Conservation (phyloP, 1,284 basidiomycete genomes). For the Trichosporon asahii region DNA sequence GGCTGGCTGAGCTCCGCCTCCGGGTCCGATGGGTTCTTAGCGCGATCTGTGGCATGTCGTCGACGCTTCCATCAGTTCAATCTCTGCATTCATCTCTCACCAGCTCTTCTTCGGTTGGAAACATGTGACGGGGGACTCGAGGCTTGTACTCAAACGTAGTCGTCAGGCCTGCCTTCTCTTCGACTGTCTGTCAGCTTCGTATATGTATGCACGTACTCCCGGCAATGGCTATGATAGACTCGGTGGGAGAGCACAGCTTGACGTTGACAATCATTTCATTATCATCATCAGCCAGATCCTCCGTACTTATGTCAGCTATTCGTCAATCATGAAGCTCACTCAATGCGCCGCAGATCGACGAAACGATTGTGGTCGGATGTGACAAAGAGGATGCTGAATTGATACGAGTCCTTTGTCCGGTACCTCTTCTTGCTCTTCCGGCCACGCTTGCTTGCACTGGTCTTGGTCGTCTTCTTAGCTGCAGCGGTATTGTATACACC, state of each 20-base stretch:
- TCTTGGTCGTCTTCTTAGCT: not conserved
- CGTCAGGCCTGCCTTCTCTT: constrained; percentile 39
- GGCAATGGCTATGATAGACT: constrained; percentile 27
- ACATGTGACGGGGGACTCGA: constrained; percentile 19
- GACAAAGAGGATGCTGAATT: constrained; percentile 23
- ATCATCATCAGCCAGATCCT: constrained; percentile 17
- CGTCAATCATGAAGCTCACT: constrained; percentile 11
- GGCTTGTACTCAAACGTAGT: constrained; percentile 30
- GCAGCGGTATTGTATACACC: constrained; percentile 10
- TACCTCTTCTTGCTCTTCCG: not conserved
- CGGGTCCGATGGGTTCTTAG: not conserved
- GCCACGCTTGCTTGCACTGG: not conserved
- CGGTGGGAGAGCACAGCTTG: constrained; percentile 22
- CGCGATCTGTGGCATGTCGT: not conserved
- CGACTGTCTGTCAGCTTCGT: constrained; percentile 28
- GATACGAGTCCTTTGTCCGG: constrained; percentile 15
- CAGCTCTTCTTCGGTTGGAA: constrained; percentile 18
- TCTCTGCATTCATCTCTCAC: not conserved
- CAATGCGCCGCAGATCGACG: constrained; percentile 18
- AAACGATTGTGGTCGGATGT: constrained; percentile 23
- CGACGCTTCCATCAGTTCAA: not conserved
- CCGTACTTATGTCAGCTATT: constrained; percentile 23
- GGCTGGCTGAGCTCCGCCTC: not conserved
- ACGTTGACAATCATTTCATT: constrained; percentile 24
- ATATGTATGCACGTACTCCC: constrained; percentile 24